Conservation (phyloP, 2,329 filamentous ascomycete species). For the Lasiodiplodia sp. region DNA sequence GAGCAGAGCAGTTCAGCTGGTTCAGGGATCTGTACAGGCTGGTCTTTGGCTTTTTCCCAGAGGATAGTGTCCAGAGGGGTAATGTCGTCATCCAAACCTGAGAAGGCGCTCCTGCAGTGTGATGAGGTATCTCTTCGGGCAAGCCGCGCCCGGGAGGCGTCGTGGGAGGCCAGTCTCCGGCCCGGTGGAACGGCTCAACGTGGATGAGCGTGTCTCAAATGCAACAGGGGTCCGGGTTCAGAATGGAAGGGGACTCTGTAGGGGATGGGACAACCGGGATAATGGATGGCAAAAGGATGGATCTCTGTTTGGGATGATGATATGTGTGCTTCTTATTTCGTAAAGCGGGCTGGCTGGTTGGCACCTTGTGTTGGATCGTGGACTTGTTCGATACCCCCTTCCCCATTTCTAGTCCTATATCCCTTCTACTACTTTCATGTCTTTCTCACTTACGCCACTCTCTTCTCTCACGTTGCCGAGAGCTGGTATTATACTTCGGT, state of each 20-base stretch:
- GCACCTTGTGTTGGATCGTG: conserved; percentile 18
- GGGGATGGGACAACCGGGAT: background rate
- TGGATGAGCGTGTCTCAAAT: conserved; percentile 12
- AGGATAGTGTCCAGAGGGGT: conserved; percentile 60
- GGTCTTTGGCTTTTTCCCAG: conserved; percentile 83
- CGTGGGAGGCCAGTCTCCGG: background rate
- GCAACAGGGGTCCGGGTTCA: background rate
- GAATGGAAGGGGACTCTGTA: background rate
- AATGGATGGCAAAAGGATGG: conserved; percentile 6
- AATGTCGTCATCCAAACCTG: conserved; percentile 26
- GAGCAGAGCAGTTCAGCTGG: conserved; percentile 77
- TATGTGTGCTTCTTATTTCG: conserved; percentile 23
- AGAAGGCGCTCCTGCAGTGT: background rate
- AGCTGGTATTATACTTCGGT: background rate
- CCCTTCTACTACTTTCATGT: background rate
- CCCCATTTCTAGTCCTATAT: conserved; percentile 21
- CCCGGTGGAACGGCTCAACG: conserved; percentile 9
- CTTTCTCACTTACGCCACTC: background rate
- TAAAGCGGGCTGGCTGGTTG: conserved; percentile 18
- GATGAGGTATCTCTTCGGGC: background rate
- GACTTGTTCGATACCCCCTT: conserved; percentile 29
- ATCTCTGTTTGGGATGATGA: conserved; percentile 7
- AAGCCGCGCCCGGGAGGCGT: background rate
- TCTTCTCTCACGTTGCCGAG: background rate
- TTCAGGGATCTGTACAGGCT: conserved; percentile 81